Percentiles rank a stretch among this genome's conserved stretches.
Conservation (phyloP, 805 yeast genomes). For the Zygotorulaspora sp. region DNA sequence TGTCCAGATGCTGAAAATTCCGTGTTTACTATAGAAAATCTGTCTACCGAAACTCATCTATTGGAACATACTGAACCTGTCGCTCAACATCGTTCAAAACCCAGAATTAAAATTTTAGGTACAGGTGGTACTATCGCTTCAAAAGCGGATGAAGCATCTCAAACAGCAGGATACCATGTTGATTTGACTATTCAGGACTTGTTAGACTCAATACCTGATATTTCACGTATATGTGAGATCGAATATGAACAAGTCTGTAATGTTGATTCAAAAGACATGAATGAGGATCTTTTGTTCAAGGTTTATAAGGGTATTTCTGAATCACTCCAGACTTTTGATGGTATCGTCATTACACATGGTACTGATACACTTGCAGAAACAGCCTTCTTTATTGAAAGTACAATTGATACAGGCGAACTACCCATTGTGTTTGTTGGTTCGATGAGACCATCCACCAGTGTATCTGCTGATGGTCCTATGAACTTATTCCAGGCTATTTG, state of each 20-base stretch:
- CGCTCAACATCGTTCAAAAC: conserved; percentile 20
- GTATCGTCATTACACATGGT: conserved; percentile 67
- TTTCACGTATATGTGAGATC: conserved; percentile 49
- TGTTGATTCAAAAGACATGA: conserved; percentile 56
- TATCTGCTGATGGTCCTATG: conserved; percentile 71
- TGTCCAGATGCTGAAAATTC: conserved; percentile 33
- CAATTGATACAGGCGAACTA: conserved; percentile 41
- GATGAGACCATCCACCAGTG: conserved; percentile 69
- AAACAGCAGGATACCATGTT: conserved; percentile 52
- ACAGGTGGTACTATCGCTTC: conserved; percentile 62
- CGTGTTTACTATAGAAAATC: conserved; percentile 27
- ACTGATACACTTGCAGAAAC: conserved; percentile 68
- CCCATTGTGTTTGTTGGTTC: conserved; percentile 69
- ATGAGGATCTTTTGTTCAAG: conserved; percentile 42
- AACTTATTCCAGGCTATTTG: conserved; percentile 65
- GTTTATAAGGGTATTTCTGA: conserved; percentile 45
- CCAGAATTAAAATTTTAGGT: conserved; percentile 46
- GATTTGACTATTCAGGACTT: conserved; percentile 50
- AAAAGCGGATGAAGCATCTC: conserved; percentile 43
- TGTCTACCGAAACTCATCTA: conserved; percentile 6
- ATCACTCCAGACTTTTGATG: conserved; percentile 46
- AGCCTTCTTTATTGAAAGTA: conserved; percentile 55
- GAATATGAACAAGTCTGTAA: conserved; percentile 61
- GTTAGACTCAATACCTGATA: conserved; percentile 51
- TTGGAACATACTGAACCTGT: conserved; percentile 7